Evolutionary conservation across 192 early-diverging fungal genomes (phyloP).

Genomic region (Coemansia sp.): DNA sequence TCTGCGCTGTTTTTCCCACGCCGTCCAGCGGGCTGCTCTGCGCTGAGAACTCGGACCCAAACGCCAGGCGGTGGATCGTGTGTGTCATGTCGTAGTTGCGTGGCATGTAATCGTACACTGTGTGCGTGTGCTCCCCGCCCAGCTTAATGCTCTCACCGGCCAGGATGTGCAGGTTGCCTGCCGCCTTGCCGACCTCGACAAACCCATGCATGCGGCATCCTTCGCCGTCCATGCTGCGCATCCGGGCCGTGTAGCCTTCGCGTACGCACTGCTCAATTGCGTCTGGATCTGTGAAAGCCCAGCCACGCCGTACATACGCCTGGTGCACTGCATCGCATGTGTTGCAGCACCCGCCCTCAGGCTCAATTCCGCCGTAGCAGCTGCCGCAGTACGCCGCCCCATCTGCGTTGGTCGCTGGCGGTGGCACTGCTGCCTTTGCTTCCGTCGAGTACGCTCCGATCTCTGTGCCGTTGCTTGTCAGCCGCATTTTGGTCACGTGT

Average conservation of each 20-base stretch:
- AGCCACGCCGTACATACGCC: constrained; percentile 79
- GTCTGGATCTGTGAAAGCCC: constrained; percentile 78
- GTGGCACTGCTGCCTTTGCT: constrained; percentile 27
- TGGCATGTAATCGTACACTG: constrained; percentile 48
- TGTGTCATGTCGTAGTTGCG: constrained; percentile 77
- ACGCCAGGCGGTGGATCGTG: constrained; percentile 76
- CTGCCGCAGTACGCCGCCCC: constrained; percentile 71
- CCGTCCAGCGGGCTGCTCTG: constrained; percentile 69
- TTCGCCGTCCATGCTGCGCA: constrained; percentile 79
- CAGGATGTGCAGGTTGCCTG: constrained; percentile 92
- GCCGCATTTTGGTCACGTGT: constrained; percentile 78
- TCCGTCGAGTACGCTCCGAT: constrained; percentile 42
- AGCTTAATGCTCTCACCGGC: constrained; percentile 68
- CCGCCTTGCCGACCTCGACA: constrained; percentile 85
- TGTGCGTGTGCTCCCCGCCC: constrained; percentile 36
- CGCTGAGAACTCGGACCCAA: constrained; percentile 60
- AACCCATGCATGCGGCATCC: constrained; percentile 85
- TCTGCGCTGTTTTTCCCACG: constrained; percentile 55
- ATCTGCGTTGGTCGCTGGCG: constrained; percentile 20
- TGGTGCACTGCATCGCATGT: constrained; percentile 89
- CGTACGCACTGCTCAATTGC: constrained; percentile 86
- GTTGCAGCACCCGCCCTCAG: constrained; percentile 84
- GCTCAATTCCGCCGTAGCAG: constrained; percentile 79
- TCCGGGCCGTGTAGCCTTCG: constrained; percentile 77
- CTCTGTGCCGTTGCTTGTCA: constrained; percentile 64